Percentiles rank a stretch among this genome's conserved stretches.
Conservation (phyloP, 495 filamentous ascomycete species). For the Hypoxylon rickii region DNA sequence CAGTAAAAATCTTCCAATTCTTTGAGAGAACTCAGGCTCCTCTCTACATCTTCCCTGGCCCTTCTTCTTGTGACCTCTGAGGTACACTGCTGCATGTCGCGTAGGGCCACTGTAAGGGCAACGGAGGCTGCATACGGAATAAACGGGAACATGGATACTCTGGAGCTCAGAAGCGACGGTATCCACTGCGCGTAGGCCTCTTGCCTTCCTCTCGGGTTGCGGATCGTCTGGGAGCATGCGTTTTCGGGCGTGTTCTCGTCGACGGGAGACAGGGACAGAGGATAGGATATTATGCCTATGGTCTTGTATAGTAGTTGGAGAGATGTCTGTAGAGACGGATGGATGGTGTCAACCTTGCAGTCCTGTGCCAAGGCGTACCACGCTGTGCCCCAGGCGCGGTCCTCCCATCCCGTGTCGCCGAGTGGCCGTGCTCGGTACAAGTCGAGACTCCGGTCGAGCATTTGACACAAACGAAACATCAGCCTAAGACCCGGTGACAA, state of each 20-base stretch:
- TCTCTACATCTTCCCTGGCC: constrained; percentile 57
- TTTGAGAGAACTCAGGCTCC: constrained; percentile 54
- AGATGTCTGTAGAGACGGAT: constrained; percentile 6
- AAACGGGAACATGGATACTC: constrained; percentile 49
- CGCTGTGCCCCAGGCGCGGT: constrained; percentile 52
- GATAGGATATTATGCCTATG: constrained; percentile 23
- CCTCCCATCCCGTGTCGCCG: constrained; percentile 38
- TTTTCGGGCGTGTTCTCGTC: background rate
- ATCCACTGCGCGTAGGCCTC: constrained; percentile 19
- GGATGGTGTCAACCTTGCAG: constrained; percentile 5
- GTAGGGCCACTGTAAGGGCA: constrained; percentile 61
- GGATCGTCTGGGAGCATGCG: background rate
- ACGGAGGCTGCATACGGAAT: constrained; percentile 62
- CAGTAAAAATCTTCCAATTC: constrained; percentile 54
- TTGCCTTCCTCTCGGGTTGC: constrained; percentile 7
- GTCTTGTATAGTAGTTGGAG: constrained; percentile 16
- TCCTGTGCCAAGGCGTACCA: constrained; percentile 62
- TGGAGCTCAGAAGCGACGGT: constrained; percentile 1
- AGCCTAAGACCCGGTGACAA: constrained; percentile 29
- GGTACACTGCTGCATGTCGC: constrained; percentile 59
- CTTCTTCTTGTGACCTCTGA: constrained; percentile 56
- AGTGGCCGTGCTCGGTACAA: constrained; percentile 55
- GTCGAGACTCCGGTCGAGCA: constrained; percentile 61
- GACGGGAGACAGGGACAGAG: background rate
- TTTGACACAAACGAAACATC: constrained; percentile 37